phyloP scores from a whole-genome alignment of 768 basidiomycete species.

The Serendipita sp. region DNA sequence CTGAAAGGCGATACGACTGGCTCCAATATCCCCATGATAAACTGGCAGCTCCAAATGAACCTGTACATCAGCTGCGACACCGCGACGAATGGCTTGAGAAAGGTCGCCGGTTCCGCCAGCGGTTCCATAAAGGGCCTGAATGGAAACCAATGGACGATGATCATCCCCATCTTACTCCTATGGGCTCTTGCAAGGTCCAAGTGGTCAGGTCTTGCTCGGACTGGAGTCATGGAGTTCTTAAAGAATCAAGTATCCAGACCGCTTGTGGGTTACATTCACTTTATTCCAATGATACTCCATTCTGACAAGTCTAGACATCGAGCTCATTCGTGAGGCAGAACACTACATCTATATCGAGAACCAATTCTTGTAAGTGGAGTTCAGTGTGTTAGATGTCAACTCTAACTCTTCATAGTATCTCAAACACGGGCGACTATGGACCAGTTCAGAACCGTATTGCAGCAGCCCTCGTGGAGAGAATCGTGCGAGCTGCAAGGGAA shows the following conservation, averaged over 20 bases:
- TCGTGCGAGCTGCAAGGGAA: slow-evolving; percentile 58
- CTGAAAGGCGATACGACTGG: slow-evolving; percentile 31
- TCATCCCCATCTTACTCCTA: slow-evolving; percentile 24
- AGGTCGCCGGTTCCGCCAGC: neutral
- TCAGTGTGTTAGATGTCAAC: neutral
- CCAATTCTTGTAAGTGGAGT: slow-evolving; percentile 60
- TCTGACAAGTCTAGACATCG: slow-evolving; percentile 33
- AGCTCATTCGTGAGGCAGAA: slow-evolving; percentile 67
- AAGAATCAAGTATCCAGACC: slow-evolving; percentile 76
- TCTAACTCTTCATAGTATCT: slow-evolving; percentile 38
- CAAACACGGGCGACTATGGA: slow-evolving; percentile 44
- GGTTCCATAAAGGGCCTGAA: slow-evolving; percentile 21
- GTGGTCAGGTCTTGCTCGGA: slow-evolving; percentile 74
- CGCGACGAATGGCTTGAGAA: slow-evolving; percentile 37
- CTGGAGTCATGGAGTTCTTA: slow-evolving; percentile 88
- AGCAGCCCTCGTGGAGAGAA: slow-evolving; percentile 63
- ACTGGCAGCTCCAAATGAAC: slow-evolving; percentile 42
- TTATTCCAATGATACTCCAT: neutral
- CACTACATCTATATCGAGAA: slow-evolving; percentile 91
- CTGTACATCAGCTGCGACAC: slow-evolving; percentile 58
- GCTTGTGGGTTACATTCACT: slow-evolving; percentile 46
- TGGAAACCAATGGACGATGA: slow-evolving; percentile 16
- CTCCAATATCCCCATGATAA: slow-evolving; percentile 68
- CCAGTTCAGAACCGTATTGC: slow-evolving; percentile 74
- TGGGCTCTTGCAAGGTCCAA: slow-evolving; percentile 51